These are phyloP conservation scores for Wickerhamiella galacta DNA, from an alignment of 805 yeast genomes.

Conservation along the genomic window DNA sequence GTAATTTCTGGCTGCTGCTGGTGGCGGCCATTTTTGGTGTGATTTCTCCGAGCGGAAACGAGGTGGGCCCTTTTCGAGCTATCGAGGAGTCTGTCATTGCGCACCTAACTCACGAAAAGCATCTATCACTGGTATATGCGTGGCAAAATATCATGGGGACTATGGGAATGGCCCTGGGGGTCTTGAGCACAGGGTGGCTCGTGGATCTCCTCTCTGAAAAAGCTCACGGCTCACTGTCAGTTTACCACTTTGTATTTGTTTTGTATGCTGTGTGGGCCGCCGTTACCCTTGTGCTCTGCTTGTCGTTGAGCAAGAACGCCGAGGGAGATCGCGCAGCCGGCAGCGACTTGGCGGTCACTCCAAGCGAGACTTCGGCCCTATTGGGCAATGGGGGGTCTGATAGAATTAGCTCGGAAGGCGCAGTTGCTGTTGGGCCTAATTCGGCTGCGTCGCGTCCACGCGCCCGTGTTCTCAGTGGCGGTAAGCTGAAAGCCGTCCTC, in stretches of 20 bases:
- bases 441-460: background rate
- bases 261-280: slow-evolving; percentile 39
- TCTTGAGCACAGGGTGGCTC: slow-evolving; percentile 42
- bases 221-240: slow-evolving; percentile 18
- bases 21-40: slow-evolving; percentile 70
- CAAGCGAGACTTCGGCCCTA: too few relatives aligned
- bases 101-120: slow-evolving; percentile 35
- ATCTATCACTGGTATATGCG: slow-evolving; percentile 58
- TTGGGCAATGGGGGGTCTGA: too few relatives aligned
- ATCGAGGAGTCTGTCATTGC: slow-evolving; percentile 75
- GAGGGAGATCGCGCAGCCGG: background rate
- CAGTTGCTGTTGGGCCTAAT: background rate
- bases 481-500: slow-evolving; percentile 6
- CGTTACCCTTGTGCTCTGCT: slow-evolving; percentile 29
- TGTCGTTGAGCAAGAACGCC: slow-evolving; percentile 26
- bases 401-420: background rate
- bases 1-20: slow-evolving; percentile 38
- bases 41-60: slow-evolving; percentile 78
- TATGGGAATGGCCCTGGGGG: slow-evolving; percentile 59
- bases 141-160: slow-evolving; percentile 54
- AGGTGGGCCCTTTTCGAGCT: slow-evolving; percentile 79
- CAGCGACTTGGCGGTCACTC: too few relatives aligned
- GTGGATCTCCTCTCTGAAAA: slow-evolving; percentile 26
- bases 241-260: slow-evolving; percentile 39
- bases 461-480: background rate